Evolutionary conservation across 768 basidiomycete species (phyloP), one percentile per base, ranked within the genome.

Genomic region (Pulveroboletus ravenelii): DNA sequence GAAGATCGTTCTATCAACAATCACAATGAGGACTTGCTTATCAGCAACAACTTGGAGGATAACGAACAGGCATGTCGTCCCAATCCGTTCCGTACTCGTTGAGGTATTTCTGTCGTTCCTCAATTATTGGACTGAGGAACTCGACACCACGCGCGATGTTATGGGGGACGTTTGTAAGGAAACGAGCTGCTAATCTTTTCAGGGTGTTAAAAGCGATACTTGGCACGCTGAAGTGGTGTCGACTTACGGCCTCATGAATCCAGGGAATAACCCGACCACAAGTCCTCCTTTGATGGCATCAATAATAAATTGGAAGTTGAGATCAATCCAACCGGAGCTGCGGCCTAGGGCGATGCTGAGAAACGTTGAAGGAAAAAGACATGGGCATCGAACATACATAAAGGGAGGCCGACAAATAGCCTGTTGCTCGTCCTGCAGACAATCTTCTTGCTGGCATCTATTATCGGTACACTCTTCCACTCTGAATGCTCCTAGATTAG

Each of bases 211-310:
- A 9, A 13, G 9, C 10, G 6, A 32, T 6, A 10, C 5, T 27
- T 27, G 25, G 6, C 25, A 27, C 25, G 25, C 25, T 6, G 25
- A 41, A 18, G n/a, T 17, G 4, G 12, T 1, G 3, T 10, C 10
- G 29, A 58, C 62, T 48, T 41, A 71, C 71, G 66, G 66, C 49
- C 61, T 60, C 42, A 74, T 36, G 18, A 66, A 59, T 1, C 48
- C 31, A 1, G 75, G 76, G 34, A 72, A 65, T 0, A 63, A 20
- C 10, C 50, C 48, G 17, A 74, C 50, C 4, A 69, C 25, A 1
- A 27, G 25, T 0, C 52, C 57, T n/a, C 32, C 45, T 18, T 47
- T 40, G 12, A 52, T 7, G 23, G 47, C 32, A 15, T 52, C 50
- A 2, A 49, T 18, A 3, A 71, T 59, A 45, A 65, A 72, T 0